Base-by-base conservation (phyloP, 179 eudicot species). In the Vitellaria paradoxa region DNA sequence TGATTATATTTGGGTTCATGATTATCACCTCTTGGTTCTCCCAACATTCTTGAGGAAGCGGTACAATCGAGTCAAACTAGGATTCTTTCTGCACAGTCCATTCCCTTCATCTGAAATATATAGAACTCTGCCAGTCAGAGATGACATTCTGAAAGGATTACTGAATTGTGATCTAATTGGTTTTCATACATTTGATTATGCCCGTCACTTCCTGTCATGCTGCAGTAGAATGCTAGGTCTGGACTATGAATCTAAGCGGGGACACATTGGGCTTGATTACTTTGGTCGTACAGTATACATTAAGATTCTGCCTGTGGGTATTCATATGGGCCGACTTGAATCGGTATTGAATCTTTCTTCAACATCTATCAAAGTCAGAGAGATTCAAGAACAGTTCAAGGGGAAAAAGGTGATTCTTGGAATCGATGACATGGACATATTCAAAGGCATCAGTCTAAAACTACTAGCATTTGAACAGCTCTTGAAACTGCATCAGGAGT, bases 101-200 rank as follows among this genome's bases (percentile, higher is more conserved):
- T 93, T 93, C 81, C 98, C 98, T 76, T 90, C 98, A 10, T 92
- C 97, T 23, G 98, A 93, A 82, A 92, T 94, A 66, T 94, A 92
- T 76, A 77, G 97, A 79, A 92, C 93, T 42, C 87, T 94, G 77
- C 93, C 98, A 18, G 98, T 94, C 21, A 86, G 98, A 68, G 95
- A 92, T 77, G 96, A 94, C 67, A 89, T 92, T 73, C 84, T 94
- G 68, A 88, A 87, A 82, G 93, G 97, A 59, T 86, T 94, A 40
- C 80, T 94, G 68, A 94, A 94, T 62, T 90, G 91, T 74, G 98
- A 94, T 79, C 81, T 94, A 59, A 84, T 94, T 42, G 98, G 98
- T 57, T 94, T 94, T 73, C 98, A 94, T 55, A 94, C 98, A 71
- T 93, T 93, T 85, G 98, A 92, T 73, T 93, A 93, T 80, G 98